Evolutionary conservation across 1,284 basidiomycete genomes (phyloP).

Genomic region (Singerocomus inundabilis): DNA sequence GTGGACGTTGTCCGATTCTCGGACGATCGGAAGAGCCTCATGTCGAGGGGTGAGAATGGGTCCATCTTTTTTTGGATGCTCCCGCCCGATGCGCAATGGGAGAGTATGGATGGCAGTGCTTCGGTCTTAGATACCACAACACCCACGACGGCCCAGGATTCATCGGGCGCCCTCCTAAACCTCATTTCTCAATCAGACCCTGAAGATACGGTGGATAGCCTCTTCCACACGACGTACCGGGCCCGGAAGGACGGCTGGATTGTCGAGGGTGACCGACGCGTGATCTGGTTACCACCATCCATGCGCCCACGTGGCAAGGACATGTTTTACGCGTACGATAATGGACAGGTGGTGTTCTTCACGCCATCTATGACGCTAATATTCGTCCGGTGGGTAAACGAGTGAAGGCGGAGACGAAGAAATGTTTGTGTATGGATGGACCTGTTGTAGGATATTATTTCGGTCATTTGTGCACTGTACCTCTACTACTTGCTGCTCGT

Average conservation of each 20-base stretch:
- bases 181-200: constrained; percentile 14
- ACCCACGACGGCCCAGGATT: too few relatives aligned
- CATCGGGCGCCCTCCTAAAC: too few relatives aligned
- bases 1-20: constrained; percentile 15
- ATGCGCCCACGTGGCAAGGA: constrained; percentile 11
- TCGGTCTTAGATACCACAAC: neutral
- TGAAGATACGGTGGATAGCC: constrained; percentile 7
- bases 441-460: too few relatives aligned
- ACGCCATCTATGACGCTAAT: too few relatives aligned
- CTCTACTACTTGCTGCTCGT: too few relatives aligned
- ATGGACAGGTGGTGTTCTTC: constrained; percentile 1
- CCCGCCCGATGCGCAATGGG: neutral
- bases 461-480: too few relatives aligned
- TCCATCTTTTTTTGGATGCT: constrained; percentile 9
- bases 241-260: constrained; percentile 16
- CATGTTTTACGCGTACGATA: constrained; percentile 3
- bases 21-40: constrained; percentile 5
- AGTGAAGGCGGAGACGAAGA: too few relatives aligned
- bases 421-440: too few relatives aligned
- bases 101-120: constrained; percentile 4
- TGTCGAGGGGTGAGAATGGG: constrained; percentile 12
- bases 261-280: constrained; percentile 6
- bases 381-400: too few relatives aligned
- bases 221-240: constrained; percentile 11
- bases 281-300: constrained; percentile 7